Conservation (phyloP, 441 rosid species). For the Theobroma grandiflorum region DNA sequence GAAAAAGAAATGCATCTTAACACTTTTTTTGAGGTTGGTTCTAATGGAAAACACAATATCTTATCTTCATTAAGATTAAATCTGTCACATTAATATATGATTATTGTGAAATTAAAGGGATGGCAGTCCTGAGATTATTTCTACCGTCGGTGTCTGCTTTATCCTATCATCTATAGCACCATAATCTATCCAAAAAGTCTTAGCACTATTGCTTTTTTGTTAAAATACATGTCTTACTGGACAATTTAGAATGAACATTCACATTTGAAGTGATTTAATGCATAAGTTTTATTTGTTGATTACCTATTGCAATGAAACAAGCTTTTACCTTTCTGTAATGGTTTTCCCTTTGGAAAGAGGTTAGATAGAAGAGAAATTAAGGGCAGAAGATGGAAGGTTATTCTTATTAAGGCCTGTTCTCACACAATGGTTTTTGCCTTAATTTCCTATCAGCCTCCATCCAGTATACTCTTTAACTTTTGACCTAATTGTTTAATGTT, state of each 20-base stretch:
- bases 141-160: not conserved
- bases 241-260: not conserved
- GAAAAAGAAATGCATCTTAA: not conserved
- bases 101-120: not conserved
- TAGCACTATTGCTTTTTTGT: not conserved
- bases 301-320: not conserved
- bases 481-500: not conserved
- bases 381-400: not conserved
- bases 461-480: not conserved
- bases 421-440: not conserved
- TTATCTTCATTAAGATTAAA: not conserved
- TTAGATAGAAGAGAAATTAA: not conserved
- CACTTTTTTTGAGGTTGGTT: not conserved
- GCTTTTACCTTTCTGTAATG: not conserved
- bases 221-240: not conserved
- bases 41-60: slow-evolving; percentile 6
- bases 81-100: not conserved
- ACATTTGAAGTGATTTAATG: not conserved
- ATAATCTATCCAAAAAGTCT: not conserved
- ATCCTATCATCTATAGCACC: not conserved
- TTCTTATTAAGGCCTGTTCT: not conserved
- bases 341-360: not conserved
- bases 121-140: not conserved
- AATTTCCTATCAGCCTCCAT: not conserved
- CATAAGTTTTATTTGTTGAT: not conserved